A percentile compares a stretch with the other conserved stretches of the same genome.
phyloP scores from a whole-genome alignment of 2,329 filamentous ascomycete species.

The Hypoxylon rubiginosum region DNA sequence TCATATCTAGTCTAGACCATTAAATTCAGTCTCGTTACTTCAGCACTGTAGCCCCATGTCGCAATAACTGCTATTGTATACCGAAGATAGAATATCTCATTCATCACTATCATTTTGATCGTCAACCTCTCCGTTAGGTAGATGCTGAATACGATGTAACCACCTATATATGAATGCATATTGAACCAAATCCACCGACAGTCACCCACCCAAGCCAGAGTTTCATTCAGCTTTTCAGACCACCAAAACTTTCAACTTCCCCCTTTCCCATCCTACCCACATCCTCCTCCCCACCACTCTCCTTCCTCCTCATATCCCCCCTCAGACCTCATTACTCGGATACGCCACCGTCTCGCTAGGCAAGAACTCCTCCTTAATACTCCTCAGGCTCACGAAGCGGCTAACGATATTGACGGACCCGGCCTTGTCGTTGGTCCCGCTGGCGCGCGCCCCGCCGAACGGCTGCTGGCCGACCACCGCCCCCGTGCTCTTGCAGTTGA shows the following conservation, averaged over 20 bases:
- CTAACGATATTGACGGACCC: constrained; percentile 74
- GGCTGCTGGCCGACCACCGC: constrained; percentile 81
- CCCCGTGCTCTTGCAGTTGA: constrained; percentile 86
- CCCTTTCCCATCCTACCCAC: background rate
- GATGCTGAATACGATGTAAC: background rate
- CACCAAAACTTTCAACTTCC: background rate
- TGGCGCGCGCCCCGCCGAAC: constrained; percentile 76
- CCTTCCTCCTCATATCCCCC: background rate
- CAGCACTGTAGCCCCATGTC: background rate
- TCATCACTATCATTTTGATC: background rate
- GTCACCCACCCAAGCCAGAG: background rate
- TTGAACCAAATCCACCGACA: no score
- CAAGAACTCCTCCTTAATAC: constrained; percentile 82
- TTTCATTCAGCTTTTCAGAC: background rate
- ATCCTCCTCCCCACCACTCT: background rate
- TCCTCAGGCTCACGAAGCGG: constrained; percentile 75
- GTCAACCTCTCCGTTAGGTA: background rate
- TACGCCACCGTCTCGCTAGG: constrained; percentile 74
- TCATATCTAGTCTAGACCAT: no score
- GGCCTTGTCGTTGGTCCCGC: constrained; percentile 81
- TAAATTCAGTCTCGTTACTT: background rate
- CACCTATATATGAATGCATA: background rate
- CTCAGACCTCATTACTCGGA: constrained; percentile 76
- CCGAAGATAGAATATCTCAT: background rate
- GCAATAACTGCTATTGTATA: background rate